Evolutionary conservation across 106 monocot species (phyloP).

Genomic region (Phalaenopsis equestris): DNA sequence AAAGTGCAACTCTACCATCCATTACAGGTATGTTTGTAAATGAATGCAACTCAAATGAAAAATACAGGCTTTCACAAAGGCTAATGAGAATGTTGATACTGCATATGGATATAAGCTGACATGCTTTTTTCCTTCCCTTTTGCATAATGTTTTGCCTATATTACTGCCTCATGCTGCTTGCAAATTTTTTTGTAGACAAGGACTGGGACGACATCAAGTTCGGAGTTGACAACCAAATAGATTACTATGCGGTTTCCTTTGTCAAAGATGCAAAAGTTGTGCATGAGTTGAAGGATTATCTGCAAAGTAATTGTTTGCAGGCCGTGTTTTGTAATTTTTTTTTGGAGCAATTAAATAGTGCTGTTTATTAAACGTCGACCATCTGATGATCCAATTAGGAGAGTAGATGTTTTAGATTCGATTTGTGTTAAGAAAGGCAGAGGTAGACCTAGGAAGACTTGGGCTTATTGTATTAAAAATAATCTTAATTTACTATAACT

Average conservation of each 20-base stretch:
- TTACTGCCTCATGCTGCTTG: neutral
- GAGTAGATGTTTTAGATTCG: too few species aligned
- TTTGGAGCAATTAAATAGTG: neutral
- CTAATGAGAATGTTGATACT: neutral
- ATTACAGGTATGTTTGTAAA: slow-evolving; percentile 62
- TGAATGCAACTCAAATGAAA: neutral
- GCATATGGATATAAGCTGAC: neutral
- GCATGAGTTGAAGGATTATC: slow-evolving; percentile 91
- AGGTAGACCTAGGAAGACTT: too few species aligned
- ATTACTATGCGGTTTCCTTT: slow-evolving; percentile 97
- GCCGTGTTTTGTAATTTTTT: neutral
- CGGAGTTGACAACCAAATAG: slow-evolving; percentile 94
- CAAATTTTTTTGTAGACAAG: slow-evolving; percentile 53
- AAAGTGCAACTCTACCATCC: slow-evolving; percentile 95
- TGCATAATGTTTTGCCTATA: slow-evolving; percentile 1
- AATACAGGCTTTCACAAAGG: neutral
- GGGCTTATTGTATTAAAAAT: too few species aligned
- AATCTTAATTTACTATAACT: too few species aligned
- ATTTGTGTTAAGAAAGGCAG: too few species aligned
- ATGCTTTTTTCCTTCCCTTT: neutral
- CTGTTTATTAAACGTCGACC: too few species aligned
- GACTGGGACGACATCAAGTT: slow-evolving; percentile 99
- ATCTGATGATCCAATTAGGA: too few species aligned
- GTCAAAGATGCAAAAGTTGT: slow-evolving; percentile 99
- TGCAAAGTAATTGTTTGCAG: slow-evolving; percentile 43